A percentile compares a stretch with the other conserved stretches of the same genome.
Evolutionary conservation across 306 rosid species (phyloP).

Genomic region (Cucumis cinereus): DNA sequence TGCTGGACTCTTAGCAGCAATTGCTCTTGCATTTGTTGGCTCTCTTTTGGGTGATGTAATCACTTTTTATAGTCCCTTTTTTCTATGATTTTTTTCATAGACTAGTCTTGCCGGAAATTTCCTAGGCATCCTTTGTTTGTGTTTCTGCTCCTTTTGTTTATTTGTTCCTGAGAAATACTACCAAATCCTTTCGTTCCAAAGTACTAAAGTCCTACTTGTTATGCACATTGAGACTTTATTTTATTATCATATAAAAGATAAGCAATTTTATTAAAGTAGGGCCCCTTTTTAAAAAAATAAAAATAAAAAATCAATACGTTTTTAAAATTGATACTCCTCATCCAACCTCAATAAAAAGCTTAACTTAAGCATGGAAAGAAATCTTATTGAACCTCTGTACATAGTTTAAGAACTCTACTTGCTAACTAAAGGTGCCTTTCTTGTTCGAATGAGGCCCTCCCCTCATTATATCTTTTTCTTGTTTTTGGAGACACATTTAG

Average conservation of each 20-base stretch:
- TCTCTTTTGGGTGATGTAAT: slow-evolving; percentile 66
- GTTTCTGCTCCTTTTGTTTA: neutral
- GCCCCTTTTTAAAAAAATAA: too few relatives aligned
- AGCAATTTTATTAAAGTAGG: neutral
- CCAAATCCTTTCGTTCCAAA: neutral
- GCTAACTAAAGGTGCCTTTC: neutral
- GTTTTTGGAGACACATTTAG: neutral
- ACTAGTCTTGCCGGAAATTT: neutral
- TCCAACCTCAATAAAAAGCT: neutral
- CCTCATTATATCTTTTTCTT: neutral
- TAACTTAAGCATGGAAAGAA: neutral
- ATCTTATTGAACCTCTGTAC: neutral
- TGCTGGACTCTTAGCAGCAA: slow-evolving; percentile 80
- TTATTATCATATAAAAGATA: neutral
- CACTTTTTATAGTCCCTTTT: neutral
- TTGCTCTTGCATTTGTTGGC: slow-evolving; percentile 52
- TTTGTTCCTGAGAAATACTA: neutral
- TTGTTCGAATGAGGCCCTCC: neutral
- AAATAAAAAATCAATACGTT: neutral
- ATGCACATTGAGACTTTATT: neutral
- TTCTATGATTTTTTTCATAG: neutral
- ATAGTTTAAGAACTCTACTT: neutral
- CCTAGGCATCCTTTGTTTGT: neutral
- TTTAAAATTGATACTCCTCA: neutral
- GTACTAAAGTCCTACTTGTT: neutral